Percentiles rank a stretch among this genome's conserved stretches.
Conservation (phyloP, 345 rosid species). For the Acer saccharum region DNA sequence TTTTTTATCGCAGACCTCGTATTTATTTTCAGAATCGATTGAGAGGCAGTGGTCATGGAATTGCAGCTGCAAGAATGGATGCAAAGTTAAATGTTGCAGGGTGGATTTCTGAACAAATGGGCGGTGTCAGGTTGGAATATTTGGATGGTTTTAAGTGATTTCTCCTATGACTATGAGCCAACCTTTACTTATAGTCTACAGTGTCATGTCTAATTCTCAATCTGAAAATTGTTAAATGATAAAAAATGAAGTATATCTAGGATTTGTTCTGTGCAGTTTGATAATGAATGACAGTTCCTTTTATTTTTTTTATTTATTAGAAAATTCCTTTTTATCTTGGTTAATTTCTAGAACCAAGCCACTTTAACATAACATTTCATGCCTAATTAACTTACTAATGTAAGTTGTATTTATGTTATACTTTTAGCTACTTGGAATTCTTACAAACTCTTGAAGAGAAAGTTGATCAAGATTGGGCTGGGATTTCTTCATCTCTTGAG, state of each 20-base stretch:
- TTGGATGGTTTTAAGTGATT: background rate
- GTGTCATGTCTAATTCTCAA: background rate
- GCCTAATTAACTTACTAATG: conserved; percentile 8
- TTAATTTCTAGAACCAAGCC: conserved; percentile 5
- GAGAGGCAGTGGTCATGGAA: conserved; percentile 91
- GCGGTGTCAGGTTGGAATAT: conserved; percentile 84
- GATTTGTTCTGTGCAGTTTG: conserved; percentile 10
- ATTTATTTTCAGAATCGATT: conserved; percentile 65
- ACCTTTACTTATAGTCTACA: background rate
- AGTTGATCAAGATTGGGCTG: conserved; percentile 89
- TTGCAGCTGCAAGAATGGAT: conserved; percentile 93
- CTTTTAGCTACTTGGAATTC: conserved; percentile 79
- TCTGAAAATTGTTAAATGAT: background rate
- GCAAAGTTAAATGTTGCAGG: conserved; percentile 89
- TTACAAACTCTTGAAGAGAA: conserved; percentile 75
- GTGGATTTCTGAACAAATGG: conserved; percentile 99
- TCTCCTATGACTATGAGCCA: conserved; percentile 1
- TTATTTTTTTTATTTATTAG: background rate
- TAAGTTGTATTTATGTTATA: conserved; percentile 19
- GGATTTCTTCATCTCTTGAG: conserved; percentile 84
- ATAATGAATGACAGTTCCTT: background rate
- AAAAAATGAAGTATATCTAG: background rate
- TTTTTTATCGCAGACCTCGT: conserved; percentile 15
- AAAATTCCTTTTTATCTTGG: background rate
- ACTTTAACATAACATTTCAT: background rate